A percentile compares a stretch with the other conserved stretches of the same genome.
These are phyloP conservation scores for Leptographium procerum DNA, from an alignment of 2,329 filamentous ascomycete species.

Conservation along the genomic window DNA sequence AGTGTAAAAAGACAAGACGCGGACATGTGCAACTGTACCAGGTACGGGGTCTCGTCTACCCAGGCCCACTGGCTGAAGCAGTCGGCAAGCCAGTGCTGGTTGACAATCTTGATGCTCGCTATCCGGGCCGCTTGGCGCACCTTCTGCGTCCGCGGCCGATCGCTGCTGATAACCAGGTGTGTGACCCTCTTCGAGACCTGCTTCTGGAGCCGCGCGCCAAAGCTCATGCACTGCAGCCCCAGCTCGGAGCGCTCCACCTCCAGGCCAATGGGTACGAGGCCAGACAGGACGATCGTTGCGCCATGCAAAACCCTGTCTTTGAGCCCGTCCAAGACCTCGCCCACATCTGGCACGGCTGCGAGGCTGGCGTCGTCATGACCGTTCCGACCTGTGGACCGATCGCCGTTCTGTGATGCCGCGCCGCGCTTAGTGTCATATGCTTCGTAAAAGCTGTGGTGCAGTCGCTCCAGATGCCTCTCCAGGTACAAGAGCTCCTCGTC, in stretches of 20 bases:
- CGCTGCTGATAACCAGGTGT: conserved; percentile 61
- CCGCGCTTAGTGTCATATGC: conserved; percentile 55
- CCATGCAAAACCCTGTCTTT: conserved; percentile 67
- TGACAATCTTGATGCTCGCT: conserved; percentile 78
- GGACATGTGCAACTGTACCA: conserved; percentile 21
- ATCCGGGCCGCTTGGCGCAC: conserved; percentile 76
- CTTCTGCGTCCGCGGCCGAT: conserved; percentile 74
- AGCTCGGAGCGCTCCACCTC: conserved; percentile 76
- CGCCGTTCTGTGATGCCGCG: conserved; percentile 22
- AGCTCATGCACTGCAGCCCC: conserved; percentile 73
- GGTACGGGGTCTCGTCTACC: conserved; percentile 66
- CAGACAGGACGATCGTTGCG: conserved; percentile 76
- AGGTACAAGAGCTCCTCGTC: conserved; percentile 73
- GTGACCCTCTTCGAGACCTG: conserved; percentile 53
- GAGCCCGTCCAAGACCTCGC: conserved; percentile 68
- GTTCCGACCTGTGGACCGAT: conserved; percentile 4
- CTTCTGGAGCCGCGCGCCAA: conserved; percentile 57
- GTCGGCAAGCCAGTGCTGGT: conserved; percentile 77
- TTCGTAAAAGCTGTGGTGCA: conserved; percentile 74
- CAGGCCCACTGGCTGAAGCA: conserved; percentile 76
- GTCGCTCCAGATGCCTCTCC: conserved; percentile 59
- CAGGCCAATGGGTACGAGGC: conserved; percentile 72
- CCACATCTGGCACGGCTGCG: conserved; percentile 56
- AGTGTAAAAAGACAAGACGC: neutral
- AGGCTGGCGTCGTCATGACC: conserved; percentile 30